Percentiles rank a stretch among this genome's conserved stretches.
phyloP scores from a whole-genome alignment of 2,329 filamentous ascomycete genomes.

The Talaromyces sp. region DNA sequence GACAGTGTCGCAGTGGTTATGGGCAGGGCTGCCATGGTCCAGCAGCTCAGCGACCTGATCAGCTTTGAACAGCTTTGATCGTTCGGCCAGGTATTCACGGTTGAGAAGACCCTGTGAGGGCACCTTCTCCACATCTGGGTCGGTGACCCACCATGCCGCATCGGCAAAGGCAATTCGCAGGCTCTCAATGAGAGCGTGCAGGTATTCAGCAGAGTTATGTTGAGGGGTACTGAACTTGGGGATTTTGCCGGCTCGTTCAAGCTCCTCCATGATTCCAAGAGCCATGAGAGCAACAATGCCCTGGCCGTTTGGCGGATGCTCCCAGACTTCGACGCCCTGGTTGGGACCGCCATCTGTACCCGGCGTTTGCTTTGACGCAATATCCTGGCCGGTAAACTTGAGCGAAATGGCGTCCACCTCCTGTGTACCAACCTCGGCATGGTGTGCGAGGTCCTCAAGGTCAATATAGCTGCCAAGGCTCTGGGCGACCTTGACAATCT shows the following conservation, averaged over 20 bases:
- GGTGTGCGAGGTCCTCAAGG: slow-evolving; percentile 77
- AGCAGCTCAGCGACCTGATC: slow-evolving; percentile 56
- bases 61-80: slow-evolving; percentile 64
- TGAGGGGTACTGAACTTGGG: slow-evolving; percentile 66
- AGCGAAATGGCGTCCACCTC: slow-evolving; percentile 83
- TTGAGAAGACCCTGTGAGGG: slow-evolving; percentile 72
- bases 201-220: slow-evolving; percentile 78
- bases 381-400: slow-evolving; percentile 67
- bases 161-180: slow-evolving; percentile 90
- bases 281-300: slow-evolving; percentile 95
- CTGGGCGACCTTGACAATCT: slow-evolving; percentile 75
- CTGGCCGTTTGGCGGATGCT: slow-evolving; percentile 95
- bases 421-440: slow-evolving; percentile 73
- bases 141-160: slow-evolving; percentile 85
- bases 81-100: slow-evolving; percentile 71
- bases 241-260: slow-evolving; percentile 76
- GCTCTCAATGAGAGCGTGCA: slow-evolving; percentile 86
- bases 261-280: slow-evolving; percentile 83
- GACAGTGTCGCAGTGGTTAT: slow-evolving; percentile 87
- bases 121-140: slow-evolving; percentile 68
- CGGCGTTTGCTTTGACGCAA: slow-evolving; percentile 20
- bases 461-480: slow-evolving; percentile 77
- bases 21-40: slow-evolving; percentile 78
- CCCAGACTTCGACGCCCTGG: slow-evolving; percentile 77
- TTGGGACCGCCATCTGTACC: slow-evolving; percentile 35